These are phyloP conservation scores for Dentiscutata heterogama DNA, from an alignment of 371 early-diverging fungal species.

Conservation along the genomic window DNA sequence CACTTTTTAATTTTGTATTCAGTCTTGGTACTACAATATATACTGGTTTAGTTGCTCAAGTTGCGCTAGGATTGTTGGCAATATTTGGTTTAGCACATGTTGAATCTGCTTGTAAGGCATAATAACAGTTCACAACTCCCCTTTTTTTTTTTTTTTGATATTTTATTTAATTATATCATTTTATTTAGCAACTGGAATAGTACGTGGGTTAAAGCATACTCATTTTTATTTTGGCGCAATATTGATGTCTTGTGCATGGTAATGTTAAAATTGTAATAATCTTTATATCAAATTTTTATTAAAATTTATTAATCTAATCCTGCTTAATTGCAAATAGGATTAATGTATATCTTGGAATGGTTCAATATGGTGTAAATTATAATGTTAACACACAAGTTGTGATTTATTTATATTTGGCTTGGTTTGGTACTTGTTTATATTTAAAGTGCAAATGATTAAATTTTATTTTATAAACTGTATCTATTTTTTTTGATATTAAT, in stretches of 20 bases:
- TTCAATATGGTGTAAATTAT: background rate
- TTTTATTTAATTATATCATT: too few species aligned
- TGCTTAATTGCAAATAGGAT: background rate
- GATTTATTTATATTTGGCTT: background rate
- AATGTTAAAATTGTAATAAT: background rate
- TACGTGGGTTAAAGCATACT: background rate
- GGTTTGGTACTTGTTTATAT: background rate
- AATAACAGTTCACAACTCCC: too few species aligned
- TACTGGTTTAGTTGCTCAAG: background rate
- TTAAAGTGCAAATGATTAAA: too few species aligned
- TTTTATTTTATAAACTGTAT: too few species aligned
- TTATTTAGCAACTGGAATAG: too few species aligned
- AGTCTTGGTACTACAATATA: background rate
- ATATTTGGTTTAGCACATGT: background rate
- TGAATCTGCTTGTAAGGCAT: background rate
- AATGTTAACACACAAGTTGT: too few species aligned
- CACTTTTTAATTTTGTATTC: background rate
- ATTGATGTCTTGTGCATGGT: background rate
- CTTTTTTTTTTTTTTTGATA: too few species aligned
- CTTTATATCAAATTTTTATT: too few species aligned
- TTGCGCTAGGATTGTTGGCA: background rate
- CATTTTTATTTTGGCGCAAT: background rate
- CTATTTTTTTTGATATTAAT: too few species aligned
- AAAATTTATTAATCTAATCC: background rate
- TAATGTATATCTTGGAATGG: background rate